These are phyloP conservation scores for Teunomyces tritomae DNA, from an alignment of 805 yeast genomes.

Conservation along the genomic window DNA sequence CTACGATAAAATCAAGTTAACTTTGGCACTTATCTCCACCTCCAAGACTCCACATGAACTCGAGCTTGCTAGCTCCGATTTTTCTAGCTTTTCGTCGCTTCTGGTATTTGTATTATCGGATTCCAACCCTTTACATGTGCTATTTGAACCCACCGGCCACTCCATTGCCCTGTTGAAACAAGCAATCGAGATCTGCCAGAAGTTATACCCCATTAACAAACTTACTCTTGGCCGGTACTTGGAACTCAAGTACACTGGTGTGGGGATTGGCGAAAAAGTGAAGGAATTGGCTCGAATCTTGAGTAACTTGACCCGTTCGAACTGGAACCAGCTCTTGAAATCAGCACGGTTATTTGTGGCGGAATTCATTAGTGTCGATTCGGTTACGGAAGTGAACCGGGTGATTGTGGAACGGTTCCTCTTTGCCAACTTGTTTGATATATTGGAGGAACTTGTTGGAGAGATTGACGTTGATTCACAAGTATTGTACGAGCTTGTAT, in stretches of 20 bases:
- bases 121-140: constrained; percentile 13
- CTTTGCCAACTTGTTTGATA: constrained; percentile 24
- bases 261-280: background rate
- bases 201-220: constrained; percentile 32
- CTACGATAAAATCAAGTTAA: constrained; percentile 27
- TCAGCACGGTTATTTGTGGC: constrained; percentile 3
- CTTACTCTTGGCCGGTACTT: constrained; percentile 32
- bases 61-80: background rate
- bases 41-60: background rate
- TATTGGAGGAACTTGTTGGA: constrained; percentile 15
- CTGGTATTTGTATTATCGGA: constrained; percentile 15
- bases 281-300: constrained; percentile 2
- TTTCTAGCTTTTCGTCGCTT: constrained; percentile 8
- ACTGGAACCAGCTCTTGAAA: constrained; percentile 8
- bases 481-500: constrained; percentile 14
- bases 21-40: constrained; percentile 11
- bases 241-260: constrained; percentile 14
- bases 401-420: constrained; percentile 30
- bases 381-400: constrained; percentile 14
- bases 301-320: constrained; percentile 2
- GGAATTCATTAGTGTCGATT: constrained; percentile 16
- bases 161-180: constrained; percentile 17
- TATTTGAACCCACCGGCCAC: constrained; percentile 17
- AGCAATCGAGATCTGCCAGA: constrained; percentile 28
- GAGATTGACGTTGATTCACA: constrained; percentile 7